Evolutionary conservation across 768 basidiomycete species (phyloP), one percentile per base, ranked within the genome.

Genomic region (Psilocybe azurescens): DNA sequence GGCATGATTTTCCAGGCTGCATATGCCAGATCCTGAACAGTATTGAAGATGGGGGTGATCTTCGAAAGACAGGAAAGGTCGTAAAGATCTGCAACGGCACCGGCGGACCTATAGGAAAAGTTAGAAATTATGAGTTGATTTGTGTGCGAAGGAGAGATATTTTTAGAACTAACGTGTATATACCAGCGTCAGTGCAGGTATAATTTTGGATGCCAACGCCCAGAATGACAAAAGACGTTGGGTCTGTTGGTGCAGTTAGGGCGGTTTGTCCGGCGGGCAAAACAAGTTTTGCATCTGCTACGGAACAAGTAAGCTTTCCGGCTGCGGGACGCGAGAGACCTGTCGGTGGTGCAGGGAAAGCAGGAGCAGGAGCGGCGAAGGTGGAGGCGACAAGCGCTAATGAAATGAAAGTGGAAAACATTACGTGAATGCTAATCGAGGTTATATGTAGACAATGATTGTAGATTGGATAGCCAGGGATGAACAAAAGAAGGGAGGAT

Each of bases 181-280:
- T 77, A 59, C 77, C 83, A 49, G 77, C 72, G 9, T 65, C 55
- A 20, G 62, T 62, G 67, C 86, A 87, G 20, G 83, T 86, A 66
- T 86, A 88, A 66, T 86, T 86, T 69, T 86, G 86, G 36, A 79
- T 76, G 29, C 84, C 82, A 56, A 85, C 75, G 16, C 76, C 83
- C 29, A 86, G 74, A 6, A 78, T 70, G 50, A 86, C 75, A 59
- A 75, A 82, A 8, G 74, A 77, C 1, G 75, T 75, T 7, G 74
- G 59, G 28, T 60, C 66, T 9, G 69, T 71, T 10, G 81, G 82
- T 6, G 72, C 65, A 5, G 75, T 68, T 38, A 85, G 73, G 5
- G 67, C 53, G 16, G 77, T 72, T 61, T 75, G 75, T 29, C 65
- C 68, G 5, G 68, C 18, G 4, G 79, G 77, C 24, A 77, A 59